Percentiles rank a stretch among this genome's conserved stretches.
Conservation (phyloP, 2,329 filamentous ascomycete species). For the Apiospora koreana region DNA sequence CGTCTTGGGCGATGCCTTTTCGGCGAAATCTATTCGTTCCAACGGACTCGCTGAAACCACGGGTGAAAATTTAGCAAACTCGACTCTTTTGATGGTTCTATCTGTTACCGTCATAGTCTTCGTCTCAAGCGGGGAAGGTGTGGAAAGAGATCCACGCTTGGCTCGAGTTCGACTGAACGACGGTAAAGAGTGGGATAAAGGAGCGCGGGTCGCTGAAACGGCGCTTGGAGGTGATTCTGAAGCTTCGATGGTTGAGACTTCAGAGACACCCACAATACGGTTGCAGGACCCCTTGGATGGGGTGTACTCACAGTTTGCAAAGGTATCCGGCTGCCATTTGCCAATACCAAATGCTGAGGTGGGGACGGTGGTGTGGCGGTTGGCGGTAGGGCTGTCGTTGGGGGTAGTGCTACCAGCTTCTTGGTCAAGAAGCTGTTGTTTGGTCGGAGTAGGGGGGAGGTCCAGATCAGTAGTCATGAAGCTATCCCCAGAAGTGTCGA, state of each 20-base stretch:
- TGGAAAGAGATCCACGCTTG: conserved; percentile 32
- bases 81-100: conserved; percentile 37
- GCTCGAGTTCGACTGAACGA: conserved; percentile 40
- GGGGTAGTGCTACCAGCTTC: conserved; percentile 33
- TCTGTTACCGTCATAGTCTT: conserved; percentile 24
- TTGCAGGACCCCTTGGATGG: conserved; percentile 23
- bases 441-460: conserved; percentile 92
- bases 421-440: conserved; percentile 55
- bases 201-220: conserved; percentile 35
- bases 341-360: conserved; percentile 40
- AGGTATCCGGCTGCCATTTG: conserved; percentile 25
- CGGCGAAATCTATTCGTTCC: conserved; percentile 53
- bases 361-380: conserved; percentile 43
- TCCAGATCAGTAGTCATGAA: conserved; percentile 59
- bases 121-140: conserved; percentile 37
- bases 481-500: conserved; percentile 38
- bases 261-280: conserved; percentile 19
- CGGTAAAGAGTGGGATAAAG: conserved; percentile 32
- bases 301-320: conserved; percentile 45
- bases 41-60: conserved; percentile 62
- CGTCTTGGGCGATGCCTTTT: conserved; percentile 67
- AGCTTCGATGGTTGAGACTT: conserved; percentile 19
- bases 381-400: conserved; percentile 50
- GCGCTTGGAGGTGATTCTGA: conserved; percentile 33
- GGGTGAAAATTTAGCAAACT: conserved; percentile 54